Evolutionary conservation across 306 rosid genomes (phyloP), one percentile per base, ranked within the genome.

Genomic region (Trifolium dubium): DNA sequence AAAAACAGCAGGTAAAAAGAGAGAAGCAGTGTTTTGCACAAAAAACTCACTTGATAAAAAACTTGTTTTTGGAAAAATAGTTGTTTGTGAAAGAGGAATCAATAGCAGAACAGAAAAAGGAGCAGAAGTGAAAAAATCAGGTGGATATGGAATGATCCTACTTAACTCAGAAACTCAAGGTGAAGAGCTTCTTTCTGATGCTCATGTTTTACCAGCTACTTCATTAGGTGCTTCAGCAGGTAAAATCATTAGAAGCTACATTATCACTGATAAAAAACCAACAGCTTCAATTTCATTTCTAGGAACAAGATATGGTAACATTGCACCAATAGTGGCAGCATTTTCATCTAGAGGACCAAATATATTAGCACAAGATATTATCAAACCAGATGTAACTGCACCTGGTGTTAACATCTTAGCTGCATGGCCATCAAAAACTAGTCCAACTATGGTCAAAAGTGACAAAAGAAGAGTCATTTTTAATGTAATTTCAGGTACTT

Each of bases 381-480:
- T 90, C 37, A 88, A 90, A 73, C 97, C 97, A 0, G 97, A 91
- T 60, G 51, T 91, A 19, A 87, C 97, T 13, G 97, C 92, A 39
- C 97, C 93, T 4, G 97, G 93, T n/a, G 90, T 88, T 64, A 81
- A 91, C 83, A 88, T 91, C 56, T 54, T 91, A 50, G 97, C 97
- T 46, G 85, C 97, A 50, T 91, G 97, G 93, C 90, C 97, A 3
- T 56, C 86, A 46, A 79, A 62, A 28, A 68, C 44, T 32, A 83
- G 89, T 69, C 93, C 93, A 37, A 83, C 80, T 60, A 10, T 35
- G 55, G 69, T 82, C 64, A 69, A 40, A 31, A 79, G 71, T 53
- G 92, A 91, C 77, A 85, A 83, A 64, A 86, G 93, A 77, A 85
- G 73, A n/a, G 87, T 78, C 1, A 18, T 80, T 1, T 90, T 85